These are phyloP conservation scores for Nevesoporus exiguus DNA, from an alignment of 768 basidiomycete genomes.

Conservation along the genomic window DNA sequence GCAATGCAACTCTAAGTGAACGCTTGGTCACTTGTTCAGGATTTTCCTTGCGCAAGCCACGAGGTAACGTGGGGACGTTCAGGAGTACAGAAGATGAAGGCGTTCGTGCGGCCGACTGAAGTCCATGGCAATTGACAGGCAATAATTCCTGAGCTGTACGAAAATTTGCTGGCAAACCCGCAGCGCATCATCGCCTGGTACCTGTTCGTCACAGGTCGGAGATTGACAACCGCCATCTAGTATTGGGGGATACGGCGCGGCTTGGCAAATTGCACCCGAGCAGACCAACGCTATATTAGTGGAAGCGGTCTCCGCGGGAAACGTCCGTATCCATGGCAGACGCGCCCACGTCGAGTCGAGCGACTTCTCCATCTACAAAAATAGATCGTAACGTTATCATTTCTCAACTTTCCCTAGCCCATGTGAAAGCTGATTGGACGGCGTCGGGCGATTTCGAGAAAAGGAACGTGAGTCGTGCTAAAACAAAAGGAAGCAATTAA, in stretches of 20 bases:
- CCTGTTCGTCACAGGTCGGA: conserved; percentile 17
- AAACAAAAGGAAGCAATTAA: neutral
- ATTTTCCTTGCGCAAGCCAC: conserved; percentile 7
- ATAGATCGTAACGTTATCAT: conserved; percentile 22
- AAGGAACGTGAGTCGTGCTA: conserved; percentile 7
- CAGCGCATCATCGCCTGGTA: conserved; percentile 2
- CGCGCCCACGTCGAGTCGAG: conserved; percentile 23
- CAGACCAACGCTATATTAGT: conserved; percentile 7
- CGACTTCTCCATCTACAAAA: conserved; percentile 19
- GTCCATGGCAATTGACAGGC: neutral
- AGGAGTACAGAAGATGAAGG: conserved; percentile 9
- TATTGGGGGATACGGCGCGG: conserved; percentile 24
- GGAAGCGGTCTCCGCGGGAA: conserved; percentile 30
- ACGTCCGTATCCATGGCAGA: conserved; percentile 28
- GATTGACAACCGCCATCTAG: conserved; percentile 15
- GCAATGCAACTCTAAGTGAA: neutral
- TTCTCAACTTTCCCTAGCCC: conserved; percentile 13
- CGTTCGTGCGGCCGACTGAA: neutral
- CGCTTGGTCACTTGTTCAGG: conserved; percentile 1
- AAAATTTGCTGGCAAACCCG: conserved; percentile 6
- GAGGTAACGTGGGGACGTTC: conserved; percentile 25
- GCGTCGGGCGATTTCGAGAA: neutral
- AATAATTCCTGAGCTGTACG: neutral
- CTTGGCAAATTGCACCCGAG: conserved; percentile 13
- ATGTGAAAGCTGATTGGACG: conserved; percentile 9